Evolutionary conservation across 208 protist genomes (phyloP), one percentile per base, ranked within the genome.

Genomic region (Cochliopodium minus): DNA sequence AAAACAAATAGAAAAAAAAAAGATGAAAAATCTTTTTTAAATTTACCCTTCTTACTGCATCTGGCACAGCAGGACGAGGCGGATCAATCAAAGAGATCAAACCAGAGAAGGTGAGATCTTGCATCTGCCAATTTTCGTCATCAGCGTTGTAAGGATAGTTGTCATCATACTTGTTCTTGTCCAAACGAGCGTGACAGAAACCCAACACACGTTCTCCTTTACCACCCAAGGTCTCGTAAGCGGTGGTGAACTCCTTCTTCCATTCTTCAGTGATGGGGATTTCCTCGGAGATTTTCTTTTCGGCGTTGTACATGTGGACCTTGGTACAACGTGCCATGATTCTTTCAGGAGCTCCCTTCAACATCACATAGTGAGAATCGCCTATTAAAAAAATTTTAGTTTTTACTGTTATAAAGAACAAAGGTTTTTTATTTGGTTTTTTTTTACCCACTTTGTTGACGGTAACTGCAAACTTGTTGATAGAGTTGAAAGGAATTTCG

Each of bases 61-160:
- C 28, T 45, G 66, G 72, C 15, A 88, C 86, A 29, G 54, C 71
- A 17, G 57, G 45, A 33, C 78, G 49, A 23, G 86, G 86, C 29
- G 86, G 86, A 69, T 93, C 87, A 7, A 85, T 61, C 13, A 93
- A 71, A 17, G 75, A 66, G 29, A 76, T 49, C 0, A 89, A 42
- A 32, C 86, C 86, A 25, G 82, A 63, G 54, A 92, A 89, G 17
- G 53, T 69, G 0, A 90, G 34, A 52, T 59, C 48, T 20, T 62
- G 5, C 34, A 52, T 52, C 6, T 7, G 53, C 26, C 46, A 59
- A 20, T 59, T 59, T 13, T 26, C 52, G 0, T 45, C 32, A 11
- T 63, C 43, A 7, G 57, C 47, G 13, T 59, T 39, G 47, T 59
- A 62, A 4, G 5, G 10, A 23, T 46, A 20, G 17, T 7, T 15